Evolutionary conservation across 768 basidiomycete genomes (phyloP).

Genomic region (Tylopilus balloui): DNA sequence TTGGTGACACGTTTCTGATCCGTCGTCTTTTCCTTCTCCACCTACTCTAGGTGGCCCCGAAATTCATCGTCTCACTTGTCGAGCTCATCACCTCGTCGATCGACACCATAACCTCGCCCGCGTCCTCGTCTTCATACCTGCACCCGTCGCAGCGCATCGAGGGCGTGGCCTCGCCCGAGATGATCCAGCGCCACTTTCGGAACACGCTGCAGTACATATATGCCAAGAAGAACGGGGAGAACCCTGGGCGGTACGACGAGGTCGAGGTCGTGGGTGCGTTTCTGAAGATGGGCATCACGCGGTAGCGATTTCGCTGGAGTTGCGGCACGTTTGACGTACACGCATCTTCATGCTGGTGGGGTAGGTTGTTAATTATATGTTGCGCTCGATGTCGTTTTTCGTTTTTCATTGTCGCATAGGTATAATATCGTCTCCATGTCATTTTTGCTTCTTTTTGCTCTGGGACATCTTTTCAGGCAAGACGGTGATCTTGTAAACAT

Average conservation of each 20-base stretch:
- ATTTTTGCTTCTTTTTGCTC: no score
- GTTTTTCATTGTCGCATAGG: no score
- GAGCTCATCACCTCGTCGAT: slow-evolving; percentile 94
- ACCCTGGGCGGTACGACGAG: slow-evolving; percentile 62
- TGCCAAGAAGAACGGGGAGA: slow-evolving; percentile 51
- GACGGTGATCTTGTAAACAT: no score
- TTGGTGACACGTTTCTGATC: not conserved
- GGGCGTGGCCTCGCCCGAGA: slow-evolving; percentile 87
- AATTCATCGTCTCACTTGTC: slow-evolving; percentile 94
- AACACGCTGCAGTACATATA: slow-evolving; percentile 86
- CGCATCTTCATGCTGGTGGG: no score
- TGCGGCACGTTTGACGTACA: no score
- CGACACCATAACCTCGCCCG: slow-evolving; percentile 79
- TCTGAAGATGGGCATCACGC: slow-evolving; percentile 81
- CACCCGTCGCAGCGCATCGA: slow-evolving; percentile 90
- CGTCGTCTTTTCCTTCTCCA: not conserved
- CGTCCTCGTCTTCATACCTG: slow-evolving; percentile 46
- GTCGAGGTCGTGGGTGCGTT: slow-evolving; percentile 86
- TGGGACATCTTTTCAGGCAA: no score
- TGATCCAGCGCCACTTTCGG: slow-evolving; percentile 90
- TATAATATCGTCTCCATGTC: no score
- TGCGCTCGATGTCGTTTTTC: no score
- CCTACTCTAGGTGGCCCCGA: slow-evolving; percentile 81
- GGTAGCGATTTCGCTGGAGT: slow-evolving; percentile 31
- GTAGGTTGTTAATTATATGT: no score